Percentiles rank a stretch among this genome's conserved stretches.
These are phyloP conservation scores for Cutaneotrichosporon spelunceum DNA, from an alignment of 1,284 basidiomycete species.

Conservation along the genomic window DNA sequence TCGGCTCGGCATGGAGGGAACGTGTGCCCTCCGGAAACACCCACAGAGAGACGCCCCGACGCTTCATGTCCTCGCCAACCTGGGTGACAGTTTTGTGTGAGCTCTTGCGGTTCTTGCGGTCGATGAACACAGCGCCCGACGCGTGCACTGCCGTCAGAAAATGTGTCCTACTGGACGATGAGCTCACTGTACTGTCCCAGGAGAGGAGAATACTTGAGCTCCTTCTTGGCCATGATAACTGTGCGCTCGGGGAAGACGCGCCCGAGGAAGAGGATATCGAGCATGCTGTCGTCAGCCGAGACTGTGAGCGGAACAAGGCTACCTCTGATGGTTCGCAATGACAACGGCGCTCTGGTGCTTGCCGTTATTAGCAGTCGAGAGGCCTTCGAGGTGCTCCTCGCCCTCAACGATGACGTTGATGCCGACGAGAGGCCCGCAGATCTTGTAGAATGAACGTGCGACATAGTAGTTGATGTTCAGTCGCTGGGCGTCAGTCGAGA, in stretches of 20 bases:
- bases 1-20: constrained; percentile 62
- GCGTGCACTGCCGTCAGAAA: constrained; percentile 60
- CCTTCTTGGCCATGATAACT: constrained; percentile 91
- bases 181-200: constrained; percentile 76
- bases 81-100: constrained; percentile 73
- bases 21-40: constrained; percentile 93
- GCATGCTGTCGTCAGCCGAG: constrained; percentile 57
- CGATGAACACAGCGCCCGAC: constrained; percentile 89
- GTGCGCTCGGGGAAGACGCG: constrained; percentile 79
- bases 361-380: constrained; percentile 56
- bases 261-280: constrained; percentile 81
- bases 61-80: constrained; percentile 79
- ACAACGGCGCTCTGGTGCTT: constrained; percentile 58
- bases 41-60: constrained; percentile 68
- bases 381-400: constrained; percentile 66
- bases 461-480: constrained; percentile 83
- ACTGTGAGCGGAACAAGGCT: constrained; percentile 6
- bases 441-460: constrained; percentile 75
- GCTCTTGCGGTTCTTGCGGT: constrained; percentile 72
- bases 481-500: constrained; percentile 50
- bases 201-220: constrained; percentile 76
- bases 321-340: constrained; percentile 86
- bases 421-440: constrained; percentile 66
- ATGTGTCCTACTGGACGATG: neutral
- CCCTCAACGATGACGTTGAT: constrained; percentile 78